These are phyloP conservation scores for Cymbopogon citratus DNA, from an alignment of 176 grass and related monocot genomes.

Conservation along the genomic window DNA sequence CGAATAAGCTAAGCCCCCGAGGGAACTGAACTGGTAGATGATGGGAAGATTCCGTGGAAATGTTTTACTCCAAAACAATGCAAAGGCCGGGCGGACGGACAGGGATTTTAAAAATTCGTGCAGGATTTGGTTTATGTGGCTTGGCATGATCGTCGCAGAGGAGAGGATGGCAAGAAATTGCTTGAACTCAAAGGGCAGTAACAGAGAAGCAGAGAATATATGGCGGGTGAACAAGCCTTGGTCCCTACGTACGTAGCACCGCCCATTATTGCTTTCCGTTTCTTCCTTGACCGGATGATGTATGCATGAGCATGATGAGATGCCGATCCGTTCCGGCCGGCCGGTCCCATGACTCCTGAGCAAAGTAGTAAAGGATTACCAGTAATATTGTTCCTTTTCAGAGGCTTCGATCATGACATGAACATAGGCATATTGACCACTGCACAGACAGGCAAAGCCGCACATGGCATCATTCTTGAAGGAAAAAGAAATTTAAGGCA, in stretches of 20 bases:
- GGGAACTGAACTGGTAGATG: neutral
- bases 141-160: conserved; percentile 12
- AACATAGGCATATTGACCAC: too few species aligned
- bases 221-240: conserved; percentile 21
- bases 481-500: too few species aligned
- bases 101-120: neutral
- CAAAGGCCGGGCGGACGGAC: neutral
- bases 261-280: neutral
- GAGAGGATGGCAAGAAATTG: neutral
- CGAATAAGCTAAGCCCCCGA: neutral
- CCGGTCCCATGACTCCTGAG: neutral
- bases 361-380: neutral
- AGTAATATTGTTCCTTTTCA: neutral
- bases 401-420: too few species aligned
- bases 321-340: neutral
- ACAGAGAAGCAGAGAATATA: neutral
- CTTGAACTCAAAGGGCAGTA: conserved; percentile 46
- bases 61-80: conserved; percentile 67
- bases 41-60: conserved; percentile 26
- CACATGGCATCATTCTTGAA: too few species aligned
- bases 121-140: neutral
- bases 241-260: neutral
- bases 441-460: too few species aligned
- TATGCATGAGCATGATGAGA: neutral
- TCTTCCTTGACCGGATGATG: neutral